Conservation (phyloP, 2,329 filamentous ascomycete genomes). For the Calonectria pseudoturangicola region DNA sequence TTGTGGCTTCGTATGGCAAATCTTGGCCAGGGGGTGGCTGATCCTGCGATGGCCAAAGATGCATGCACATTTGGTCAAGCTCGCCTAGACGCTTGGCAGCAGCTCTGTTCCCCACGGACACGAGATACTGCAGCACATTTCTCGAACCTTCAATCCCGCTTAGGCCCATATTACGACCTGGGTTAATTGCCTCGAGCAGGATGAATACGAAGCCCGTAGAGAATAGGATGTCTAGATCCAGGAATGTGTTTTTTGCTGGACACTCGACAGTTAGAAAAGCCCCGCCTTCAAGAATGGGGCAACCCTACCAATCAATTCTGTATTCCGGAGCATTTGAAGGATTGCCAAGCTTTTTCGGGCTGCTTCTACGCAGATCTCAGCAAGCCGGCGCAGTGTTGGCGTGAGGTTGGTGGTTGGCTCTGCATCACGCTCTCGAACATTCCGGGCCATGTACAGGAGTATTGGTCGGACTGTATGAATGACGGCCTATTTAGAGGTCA, state of each 20-base stretch:
- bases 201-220: conserved; percentile 45
- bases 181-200: conserved; percentile 40
- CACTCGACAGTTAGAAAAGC: background rate
- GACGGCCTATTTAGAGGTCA: conserved; percentile 27
- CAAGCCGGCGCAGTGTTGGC: conserved; percentile 40
- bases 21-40: conserved; percentile 30
- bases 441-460: conserved; percentile 42
- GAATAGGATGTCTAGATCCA: conserved; percentile 44
- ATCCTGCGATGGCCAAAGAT: conserved; percentile 36
- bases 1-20: conserved; percentile 26
- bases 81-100: conserved; percentile 41
- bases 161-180: conserved; percentile 25
- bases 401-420: conserved; percentile 34
- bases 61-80: conserved; percentile 46
- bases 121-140: conserved; percentile 39
- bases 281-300: accelerated
- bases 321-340: conserved; percentile 41
- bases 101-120: conserved; percentile 41
- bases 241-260: conserved; percentile 43
- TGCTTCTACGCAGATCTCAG: conserved; percentile 43
- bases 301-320: conserved; percentile 37
- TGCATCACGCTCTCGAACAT: conserved; percentile 33
- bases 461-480: conserved; percentile 44
- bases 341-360: conserved; percentile 42
- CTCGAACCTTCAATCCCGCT: conserved; percentile 41